Evolutionary conservation across 352 stramenopile species (phyloP), one percentile per base, ranked within the genome.

Genomic region (Phytophthora gonapodyides): DNA sequence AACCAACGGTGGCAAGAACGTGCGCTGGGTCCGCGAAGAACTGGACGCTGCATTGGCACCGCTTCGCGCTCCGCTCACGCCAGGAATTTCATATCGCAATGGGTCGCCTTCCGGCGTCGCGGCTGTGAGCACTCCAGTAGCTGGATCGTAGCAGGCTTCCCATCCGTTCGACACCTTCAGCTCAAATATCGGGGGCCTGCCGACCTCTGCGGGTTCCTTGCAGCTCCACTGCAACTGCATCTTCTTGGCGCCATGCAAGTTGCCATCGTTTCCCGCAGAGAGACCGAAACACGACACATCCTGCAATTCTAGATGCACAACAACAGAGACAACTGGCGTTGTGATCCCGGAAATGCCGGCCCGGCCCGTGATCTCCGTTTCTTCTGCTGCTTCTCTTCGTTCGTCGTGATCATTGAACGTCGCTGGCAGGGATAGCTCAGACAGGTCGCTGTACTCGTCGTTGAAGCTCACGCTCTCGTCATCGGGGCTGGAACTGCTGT

Each of bases 251-350:
- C 61, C 36, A 33, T 1, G 37, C 16, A 9, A 12, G 30, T 17
- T 52, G 1, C 15, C 10, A 43, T 50, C 30, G 7, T 41, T 15
- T 7, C 9, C 38, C 16, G 41, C 30, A 52, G 19, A 52, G 40
- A 88, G 59, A 2, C 57, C 75, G n/a, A 88, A 64, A 30, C 67
- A 78, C 6, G 68, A 61, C 4, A 84, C n/a, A 44, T 86, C 60
- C 36, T 63, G 24, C 12, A 86, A 34, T 34, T 87, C 66, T 10
- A 90, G 41, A 50, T 69, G 67, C 16, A 90, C 54, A 24, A 78
- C 57, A 16, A 90, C 71, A 1, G 76, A 84, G 37, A 78, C 27
- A 16, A 56, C 30, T 27, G 42, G n/a, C n/a, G 16, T 46, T 44
- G 47, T 5, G 38, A n/a, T 50, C 52, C 19, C 61, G 7, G 51